These are phyloP conservation scores for Chondrostereum purpureum DNA, from an alignment of 1,284 basidiomycete species.

Conservation along the genomic window DNA sequence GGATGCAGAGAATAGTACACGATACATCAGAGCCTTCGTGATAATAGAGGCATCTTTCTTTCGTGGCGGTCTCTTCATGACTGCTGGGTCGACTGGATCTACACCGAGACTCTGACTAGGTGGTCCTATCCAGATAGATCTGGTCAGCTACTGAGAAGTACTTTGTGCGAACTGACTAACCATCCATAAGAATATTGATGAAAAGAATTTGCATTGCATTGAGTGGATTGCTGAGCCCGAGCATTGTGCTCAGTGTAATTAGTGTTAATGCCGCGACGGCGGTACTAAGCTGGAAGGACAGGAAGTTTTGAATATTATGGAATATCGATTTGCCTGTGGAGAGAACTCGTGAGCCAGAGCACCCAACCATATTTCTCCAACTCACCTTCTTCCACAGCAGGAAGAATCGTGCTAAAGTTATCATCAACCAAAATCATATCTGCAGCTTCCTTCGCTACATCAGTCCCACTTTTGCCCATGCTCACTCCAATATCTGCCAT, in stretches of 20 bases:
- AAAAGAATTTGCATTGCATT: constrained; percentile 99
- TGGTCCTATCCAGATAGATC: constrained; percentile 52
- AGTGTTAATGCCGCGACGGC: constrained; percentile 92
- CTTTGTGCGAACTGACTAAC: no score
- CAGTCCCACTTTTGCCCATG: constrained; percentile 70
- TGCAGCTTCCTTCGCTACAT: constrained; percentile 97
- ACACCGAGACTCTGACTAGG: constrained; percentile 95
- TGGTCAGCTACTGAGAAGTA: constrained; percentile 8
- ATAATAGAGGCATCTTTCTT: constrained; percentile 88
- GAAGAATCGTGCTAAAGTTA: constrained; percentile 91
- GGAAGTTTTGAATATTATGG: constrained; percentile 98
- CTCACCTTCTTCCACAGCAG: constrained; percentile 90
- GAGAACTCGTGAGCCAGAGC: no score
- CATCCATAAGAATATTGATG: constrained; percentile 99
- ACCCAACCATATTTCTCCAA: no score
- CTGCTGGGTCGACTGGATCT: constrained; percentile 87
- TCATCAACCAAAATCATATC: constrained; percentile 97
- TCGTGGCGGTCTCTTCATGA: constrained; percentile 86
- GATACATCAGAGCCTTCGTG: constrained; percentile 61
- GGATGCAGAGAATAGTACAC: constrained; percentile 86
- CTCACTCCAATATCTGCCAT: constrained; percentile 45
- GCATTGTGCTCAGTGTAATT: constrained; percentile 89
- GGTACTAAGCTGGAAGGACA: constrained; percentile 95
- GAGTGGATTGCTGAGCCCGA: constrained; percentile 85
- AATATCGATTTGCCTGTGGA: constrained; percentile 87